These are phyloP conservation scores for Colletotrichum musae DNA, from an alignment of 2,329 filamentous ascomycete species.

Conservation along the genomic window DNA sequence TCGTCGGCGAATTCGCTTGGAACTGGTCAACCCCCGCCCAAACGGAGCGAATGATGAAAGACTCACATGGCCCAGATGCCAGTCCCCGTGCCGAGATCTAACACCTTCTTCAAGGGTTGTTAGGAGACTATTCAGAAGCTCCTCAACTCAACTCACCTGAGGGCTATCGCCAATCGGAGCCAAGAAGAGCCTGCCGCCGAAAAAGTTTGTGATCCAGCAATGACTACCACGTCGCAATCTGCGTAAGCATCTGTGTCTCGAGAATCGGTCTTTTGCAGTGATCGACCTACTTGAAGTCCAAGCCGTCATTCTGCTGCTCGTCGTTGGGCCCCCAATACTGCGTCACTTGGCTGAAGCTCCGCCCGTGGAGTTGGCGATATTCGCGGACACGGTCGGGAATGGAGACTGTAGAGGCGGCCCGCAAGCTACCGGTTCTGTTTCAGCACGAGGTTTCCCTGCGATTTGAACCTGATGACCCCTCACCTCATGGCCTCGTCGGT, in stretches of 20 bases:
- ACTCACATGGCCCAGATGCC: conserved; percentile 61
- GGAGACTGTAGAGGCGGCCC: conserved; percentile 46
- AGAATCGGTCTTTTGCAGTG: not conserved
- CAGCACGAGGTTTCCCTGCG: not conserved
- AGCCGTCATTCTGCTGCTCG: conserved; percentile 40
- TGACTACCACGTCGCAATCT: not conserved
- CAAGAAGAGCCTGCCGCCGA: conserved; percentile 53
- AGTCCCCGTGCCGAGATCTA: conserved; percentile 66
- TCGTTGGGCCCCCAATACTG: conserved; percentile 45
- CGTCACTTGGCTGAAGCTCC: conserved; percentile 46
- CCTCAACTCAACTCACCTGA: conserved; percentile 31
- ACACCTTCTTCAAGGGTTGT: not conserved
- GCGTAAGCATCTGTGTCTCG: not conserved
- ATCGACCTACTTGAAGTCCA: conserved; percentile 29
- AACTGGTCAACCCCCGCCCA: not conserved
- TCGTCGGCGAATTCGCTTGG: conserved; percentile 62
- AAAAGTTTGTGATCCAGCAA: conserved; percentile 34
- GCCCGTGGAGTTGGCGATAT: conserved; percentile 50
- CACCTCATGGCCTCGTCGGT: not conserved
- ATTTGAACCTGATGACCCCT: not conserved
- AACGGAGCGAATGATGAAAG: not conserved
- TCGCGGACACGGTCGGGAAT: conserved; percentile 50
- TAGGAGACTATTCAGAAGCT: not conserved
- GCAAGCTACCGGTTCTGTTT: not conserved
- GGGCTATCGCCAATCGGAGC: conserved; percentile 52